phyloP scores from a whole-genome alignment of 441 rosid species.

The Erysimum cheiri region DNA sequence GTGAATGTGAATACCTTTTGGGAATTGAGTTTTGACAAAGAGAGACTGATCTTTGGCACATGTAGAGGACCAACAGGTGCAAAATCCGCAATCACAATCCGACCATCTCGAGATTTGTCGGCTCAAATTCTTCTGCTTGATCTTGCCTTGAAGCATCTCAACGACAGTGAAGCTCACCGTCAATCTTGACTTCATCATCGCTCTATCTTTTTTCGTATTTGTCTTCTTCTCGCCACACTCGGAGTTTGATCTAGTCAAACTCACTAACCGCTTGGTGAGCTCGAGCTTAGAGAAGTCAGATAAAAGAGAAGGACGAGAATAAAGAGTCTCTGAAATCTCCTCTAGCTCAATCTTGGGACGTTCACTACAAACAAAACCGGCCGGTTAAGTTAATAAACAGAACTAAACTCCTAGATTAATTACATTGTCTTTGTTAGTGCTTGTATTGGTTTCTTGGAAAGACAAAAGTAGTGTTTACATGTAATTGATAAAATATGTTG shows the following conservation, averaged over 20 bases:
- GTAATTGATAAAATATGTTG: too few relatives aligned
- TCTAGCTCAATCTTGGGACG: conserved; percentile 63
- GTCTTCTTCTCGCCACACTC: conserved; percentile 39
- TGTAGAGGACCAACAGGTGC: conserved; percentile 67
- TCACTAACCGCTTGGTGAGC: conserved; percentile 48
- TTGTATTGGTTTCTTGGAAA: conserved; percentile 4
- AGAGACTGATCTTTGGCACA: conserved; percentile 56
- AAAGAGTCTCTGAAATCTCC: conserved; percentile 92
- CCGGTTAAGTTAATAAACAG: not conserved
- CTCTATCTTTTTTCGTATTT: conserved; percentile 48
- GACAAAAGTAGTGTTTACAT: conserved; percentile 6
- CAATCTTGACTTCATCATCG: conserved; percentile 42
- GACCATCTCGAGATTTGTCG: conserved; percentile 75
- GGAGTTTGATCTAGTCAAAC: conserved; percentile 41
- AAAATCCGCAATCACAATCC: conserved; percentile 79
- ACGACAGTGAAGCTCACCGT: conserved; percentile 64
- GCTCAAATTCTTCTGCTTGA: conserved; percentile 49
- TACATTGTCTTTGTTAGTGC: not conserved
- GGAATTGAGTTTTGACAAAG: conserved; percentile 64
- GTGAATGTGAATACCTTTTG: conserved; percentile 52
- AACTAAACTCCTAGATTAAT: not conserved
- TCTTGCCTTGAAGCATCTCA: conserved; percentile 78
- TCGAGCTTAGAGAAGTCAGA: conserved; percentile 51
- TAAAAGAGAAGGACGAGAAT: conserved; percentile 62
- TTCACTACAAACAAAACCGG: conserved; percentile 15